Evolutionary conservation across 257 asterid species (phyloP), one percentile per base, ranked within the genome.

Genomic region (Nicotiana benthamiana): DNA sequence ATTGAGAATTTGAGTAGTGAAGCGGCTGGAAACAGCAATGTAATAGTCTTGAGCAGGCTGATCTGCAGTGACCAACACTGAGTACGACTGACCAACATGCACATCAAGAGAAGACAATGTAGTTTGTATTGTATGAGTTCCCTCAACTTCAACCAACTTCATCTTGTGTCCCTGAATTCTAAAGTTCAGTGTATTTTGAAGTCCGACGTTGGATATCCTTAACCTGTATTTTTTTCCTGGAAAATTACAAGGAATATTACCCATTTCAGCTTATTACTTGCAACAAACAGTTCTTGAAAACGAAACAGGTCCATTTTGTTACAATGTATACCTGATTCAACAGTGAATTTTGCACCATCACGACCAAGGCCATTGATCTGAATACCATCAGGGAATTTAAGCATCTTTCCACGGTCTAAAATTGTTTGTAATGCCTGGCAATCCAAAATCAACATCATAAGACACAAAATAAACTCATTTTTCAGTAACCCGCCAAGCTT

Each of bases 141-240:
- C 97, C 57, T 91, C 97, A 1, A 89, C 95, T 79, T 93, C 97
- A 10, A 93, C 90, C 24, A 93, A 83, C 86, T 83, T 87, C 97
- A 93, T 88, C 6, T 16, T 48, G 82, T 93, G 97, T 6, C 91
- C 95, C 77, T 91, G 89, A 62, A 93, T 89, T 6, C 93, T 79
- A 56, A 93, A 88, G 81, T 90, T 93, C 0, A 91, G 83, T 0
- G 94, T 60, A 26, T 76, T 85, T 43, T 83, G 77, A 6, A 93
- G 82, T 18, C 97, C 97, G 0, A 93, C 92, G 36, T 93, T 93
- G 15, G 91, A 90, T 83, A 93, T 88, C 68, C 97, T 91, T 34
- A 89, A 79, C 90, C 93, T 83, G 82, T 93, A 93, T 15, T 92
- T 93, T 79, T 91, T 93, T 65, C 97, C 96, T 87, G 91, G n/a